A percentile compares a stretch with the other conserved stretches of the same genome.
Evolutionary conservation across 108 stramenopile genomes (phyloP).

Genomic region (Bacterosira constricta): DNA sequence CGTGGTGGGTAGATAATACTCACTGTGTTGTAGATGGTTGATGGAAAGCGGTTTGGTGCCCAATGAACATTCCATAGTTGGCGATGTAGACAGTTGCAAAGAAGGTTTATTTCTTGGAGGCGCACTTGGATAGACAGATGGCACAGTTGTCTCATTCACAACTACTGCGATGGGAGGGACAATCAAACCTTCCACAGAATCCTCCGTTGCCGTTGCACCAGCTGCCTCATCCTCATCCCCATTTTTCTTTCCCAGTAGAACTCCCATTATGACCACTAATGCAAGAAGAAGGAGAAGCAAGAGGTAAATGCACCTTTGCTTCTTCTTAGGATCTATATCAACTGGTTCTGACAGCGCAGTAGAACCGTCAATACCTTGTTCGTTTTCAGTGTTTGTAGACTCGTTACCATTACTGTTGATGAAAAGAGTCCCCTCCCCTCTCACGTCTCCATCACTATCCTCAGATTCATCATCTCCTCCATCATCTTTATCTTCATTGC

Average conservation of each 20-base stretch:
- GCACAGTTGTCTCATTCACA: neutral
- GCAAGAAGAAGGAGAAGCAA: neutral
- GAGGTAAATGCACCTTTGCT: neutral
- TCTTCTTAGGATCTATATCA: neutral
- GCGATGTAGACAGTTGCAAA: neutral
- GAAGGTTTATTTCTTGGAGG: neutral
- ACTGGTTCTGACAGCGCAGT: neutral
- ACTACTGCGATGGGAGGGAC: neutral
- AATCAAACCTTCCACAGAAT: neutral
- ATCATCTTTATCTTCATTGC: neutral
- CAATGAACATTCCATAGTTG: too few species aligned
- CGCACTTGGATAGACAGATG: neutral
- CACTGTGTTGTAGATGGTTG: too few species aligned
- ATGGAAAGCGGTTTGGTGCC: too few species aligned
- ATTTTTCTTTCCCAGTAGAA: conserved; percentile 13
- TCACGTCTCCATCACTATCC: neutral
- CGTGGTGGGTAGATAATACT: too few species aligned
- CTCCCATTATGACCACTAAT: conserved; percentile 3
- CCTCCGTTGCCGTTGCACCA: neutral
- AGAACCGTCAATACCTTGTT: neutral
- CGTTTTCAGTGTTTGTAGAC: neutral
- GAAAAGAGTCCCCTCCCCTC: neutral
- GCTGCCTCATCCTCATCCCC: too few species aligned
- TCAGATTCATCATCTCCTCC: neutral
- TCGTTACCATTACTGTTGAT: neutral